Base-by-base conservation (phyloP, 2,329 filamentous ascomycete genomes). In the Aspergillus terreus region DNA sequence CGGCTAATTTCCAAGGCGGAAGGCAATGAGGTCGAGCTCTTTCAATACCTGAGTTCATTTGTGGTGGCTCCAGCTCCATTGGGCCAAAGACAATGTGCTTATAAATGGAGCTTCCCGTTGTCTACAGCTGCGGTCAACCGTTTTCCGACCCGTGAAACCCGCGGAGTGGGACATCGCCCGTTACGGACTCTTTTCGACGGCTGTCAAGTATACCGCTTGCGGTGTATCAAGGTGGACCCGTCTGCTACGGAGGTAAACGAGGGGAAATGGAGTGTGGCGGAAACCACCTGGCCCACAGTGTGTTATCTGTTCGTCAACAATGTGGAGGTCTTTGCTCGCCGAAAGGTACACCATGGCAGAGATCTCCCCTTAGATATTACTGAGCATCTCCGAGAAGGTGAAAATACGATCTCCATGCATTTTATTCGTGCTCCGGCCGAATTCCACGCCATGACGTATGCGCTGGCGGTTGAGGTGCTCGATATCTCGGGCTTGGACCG, bases 351-450 rank as follows among this genome's bases (percentile, higher is more conserved):
- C 55, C 81, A 92, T 62, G 85, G 85, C 10, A 88, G 85, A 59
- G 88, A 95, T 60, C 69, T 90, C 7, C 85, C 92, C 0, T 75
- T 88, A 5, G 90, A 96, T 58, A 73, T 96, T 21, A 91, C 90
- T 2, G 55, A 66, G 1, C 67, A 81, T 17, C 58, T 95, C 4
- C 65, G 62, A 7, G 58, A 71, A 14, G 90, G 88, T 0, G 63
- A 66, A 5, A 95, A 96, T 61, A 66, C 62, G 0, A 64, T 95
- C 2, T 72, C 77, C 4, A 66, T 92, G 6, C 68, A 73, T 43
- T 58, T 76, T 25, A 60, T 82, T 61, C 55, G 72, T 74, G 47
- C 63, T 60, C 49, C 63, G 40, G 53, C 67, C 27, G 70, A 78
- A 57, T 57, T 57, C 30, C 61, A 61, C 6, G 62, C 59, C 47